Evolutionary conservation across 148 eudicot species (phyloP), one percentile per base, ranked within the genome.

Genomic region (Persicaria tinctoria): DNA sequence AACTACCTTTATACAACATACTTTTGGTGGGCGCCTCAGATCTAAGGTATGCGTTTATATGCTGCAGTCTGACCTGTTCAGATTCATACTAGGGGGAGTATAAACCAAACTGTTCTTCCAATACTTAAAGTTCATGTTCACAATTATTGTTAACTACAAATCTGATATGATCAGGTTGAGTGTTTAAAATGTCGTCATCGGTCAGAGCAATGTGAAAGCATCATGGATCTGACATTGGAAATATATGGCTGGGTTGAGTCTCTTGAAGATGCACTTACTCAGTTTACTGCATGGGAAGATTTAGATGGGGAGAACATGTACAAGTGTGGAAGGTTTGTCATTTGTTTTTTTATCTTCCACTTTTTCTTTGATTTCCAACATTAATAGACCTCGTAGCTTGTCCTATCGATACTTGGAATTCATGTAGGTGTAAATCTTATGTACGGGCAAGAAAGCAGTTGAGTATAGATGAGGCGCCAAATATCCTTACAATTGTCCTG

Each of bases 301-400:
- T 87, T 94, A 82, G 98, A 91, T 80, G 98, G 98, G 53, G 97
- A 94, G 78, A 94, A 94, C 79, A 94, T 87, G 96, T 94, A 94
- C 82, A 83, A 90, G 87, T 94, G 98, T 85, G 95, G 85, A 86
- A 94, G 98, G 98, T 94, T 59, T 74, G 87, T 73, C 59, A 60
- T 72, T 23, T 23, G 27, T 23, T 46, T 17, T 73, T 71, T 46
- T 53, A 32, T 56, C 71, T 44, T 48, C 38, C 12, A 51, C 50
- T 74, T 59, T 5, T 57, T 56, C 48, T 32, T 32, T 32, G 41
- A 32, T 59, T 18, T 51, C 63, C n/a, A 50, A 18, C 18, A 57
- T 18, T 20, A 10, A 23, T 20, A 57, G 41, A 32, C 41, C 41
- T 32, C 41, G 9, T 5, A 8, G 41, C 2, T 18, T 57, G 44